Evolutionary conservation across 1,284 basidiomycete genomes (phyloP).

Genomic region (Trametes hirsuta): DNA sequence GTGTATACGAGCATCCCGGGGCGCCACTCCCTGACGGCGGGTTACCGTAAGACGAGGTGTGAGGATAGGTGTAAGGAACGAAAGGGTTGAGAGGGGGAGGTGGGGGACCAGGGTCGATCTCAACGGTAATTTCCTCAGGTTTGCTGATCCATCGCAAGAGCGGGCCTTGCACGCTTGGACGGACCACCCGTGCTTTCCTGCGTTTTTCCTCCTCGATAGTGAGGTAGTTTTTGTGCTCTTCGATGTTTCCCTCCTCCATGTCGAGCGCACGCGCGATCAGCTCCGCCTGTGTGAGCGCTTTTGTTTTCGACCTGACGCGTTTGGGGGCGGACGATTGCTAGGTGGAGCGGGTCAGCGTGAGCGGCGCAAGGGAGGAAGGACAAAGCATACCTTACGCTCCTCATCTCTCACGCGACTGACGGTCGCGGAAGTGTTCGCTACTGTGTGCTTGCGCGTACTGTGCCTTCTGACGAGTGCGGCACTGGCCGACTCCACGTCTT

Average conservation of each 20-base stretch:
- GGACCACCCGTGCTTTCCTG: slow-evolving; percentile 63
- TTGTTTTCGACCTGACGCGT: slow-evolving; percentile 54
- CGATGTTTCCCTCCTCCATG: slow-evolving; percentile 82
- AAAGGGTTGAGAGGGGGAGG: slow-evolving; percentile 26
- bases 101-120: slow-evolving; percentile 35
- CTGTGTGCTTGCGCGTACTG: slow-evolving; percentile 66
- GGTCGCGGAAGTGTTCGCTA: slow-evolving; percentile 66
- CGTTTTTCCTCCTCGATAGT: slow-evolving; percentile 82
- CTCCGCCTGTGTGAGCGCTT: slow-evolving; percentile 73
- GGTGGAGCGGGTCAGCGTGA: neutral
- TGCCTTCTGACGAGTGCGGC: slow-evolving; percentile 52
- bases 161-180: slow-evolving; percentile 68
- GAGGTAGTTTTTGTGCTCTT: slow-evolving; percentile 80
- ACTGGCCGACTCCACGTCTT: neutral
- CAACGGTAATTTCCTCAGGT: slow-evolving; percentile 54
- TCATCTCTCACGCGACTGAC: slow-evolving; percentile 63
- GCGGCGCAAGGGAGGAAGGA: neutral
- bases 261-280: slow-evolving; percentile 82
- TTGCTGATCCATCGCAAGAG: slow-evolving; percentile 76
- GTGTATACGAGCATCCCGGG: slow-evolving; percentile 4
- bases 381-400: slow-evolving; percentile 54
- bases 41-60: slow-evolving; percentile 6
- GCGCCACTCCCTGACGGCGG: neutral
- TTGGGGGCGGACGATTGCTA: slow-evolving; percentile 47
- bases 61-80: neutral